Conservation (phyloP, 768 basidiomycete species). For the Boletus coccyginus region DNA sequence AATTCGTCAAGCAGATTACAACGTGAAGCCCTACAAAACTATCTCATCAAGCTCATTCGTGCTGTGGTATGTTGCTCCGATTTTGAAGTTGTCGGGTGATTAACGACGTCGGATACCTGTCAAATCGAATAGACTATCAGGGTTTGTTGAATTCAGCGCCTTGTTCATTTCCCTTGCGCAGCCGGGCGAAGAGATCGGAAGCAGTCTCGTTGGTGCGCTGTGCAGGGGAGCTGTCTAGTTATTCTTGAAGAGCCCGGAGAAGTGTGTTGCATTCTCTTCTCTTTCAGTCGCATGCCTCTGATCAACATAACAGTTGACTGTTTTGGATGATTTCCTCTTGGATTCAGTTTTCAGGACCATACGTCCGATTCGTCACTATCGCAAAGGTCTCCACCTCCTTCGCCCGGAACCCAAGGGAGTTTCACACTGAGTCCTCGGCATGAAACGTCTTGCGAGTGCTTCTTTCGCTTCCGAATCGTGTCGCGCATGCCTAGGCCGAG, state of each 20-base stretch:
- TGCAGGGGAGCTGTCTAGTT: slow-evolving; percentile 90
- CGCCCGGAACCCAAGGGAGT: slow-evolving; percentile 36
- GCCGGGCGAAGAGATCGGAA: slow-evolving; percentile 59
- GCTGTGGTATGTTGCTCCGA: slow-evolving; percentile 66
- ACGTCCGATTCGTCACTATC: slow-evolving; percentile 86
- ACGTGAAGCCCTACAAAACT: slow-evolving; percentile 80
- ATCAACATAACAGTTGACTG: slow-evolving; percentile 48
- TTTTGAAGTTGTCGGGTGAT: background rate
- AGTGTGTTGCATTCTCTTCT: slow-evolving; percentile 39
- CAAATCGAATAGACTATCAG: slow-evolving; percentile 83
- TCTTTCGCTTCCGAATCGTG: slow-evolving; percentile 18
- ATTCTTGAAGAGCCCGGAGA: slow-evolving; percentile 84
- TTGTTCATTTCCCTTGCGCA: slow-evolving; percentile 78
- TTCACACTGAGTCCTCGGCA: no score
- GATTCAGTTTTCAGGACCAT: slow-evolving; percentile 88
- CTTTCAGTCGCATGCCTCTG: background rate
- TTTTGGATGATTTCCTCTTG: slow-evolving; percentile 93
- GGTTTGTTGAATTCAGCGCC: slow-evolving; percentile 90
- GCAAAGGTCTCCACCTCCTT: slow-evolving; percentile 75
- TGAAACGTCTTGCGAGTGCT: no score
- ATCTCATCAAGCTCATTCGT: slow-evolving; percentile 82
- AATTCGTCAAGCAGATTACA: slow-evolving; percentile 68
- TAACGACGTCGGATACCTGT: slow-evolving; percentile 39
- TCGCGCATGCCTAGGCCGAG: slow-evolving; percentile 4
- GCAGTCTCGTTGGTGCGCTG: slow-evolving; percentile 83